phyloP scores from a whole-genome alignment of 2,329 filamentous ascomycete genomes.

The Proliferodiscus dingleyae region DNA sequence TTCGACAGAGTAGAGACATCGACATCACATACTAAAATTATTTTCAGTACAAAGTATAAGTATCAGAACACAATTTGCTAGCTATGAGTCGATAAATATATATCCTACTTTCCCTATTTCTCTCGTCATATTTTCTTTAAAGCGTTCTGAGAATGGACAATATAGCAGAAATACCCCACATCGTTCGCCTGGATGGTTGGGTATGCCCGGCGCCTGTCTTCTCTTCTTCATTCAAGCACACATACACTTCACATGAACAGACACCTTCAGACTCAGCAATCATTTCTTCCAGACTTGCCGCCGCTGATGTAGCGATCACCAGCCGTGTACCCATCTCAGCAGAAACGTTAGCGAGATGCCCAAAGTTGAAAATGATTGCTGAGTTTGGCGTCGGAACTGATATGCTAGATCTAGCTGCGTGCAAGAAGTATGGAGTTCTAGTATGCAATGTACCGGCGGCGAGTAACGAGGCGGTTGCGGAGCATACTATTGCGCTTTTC shows the following conservation, averaged over 20 bases:
- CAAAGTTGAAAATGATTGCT: slow-evolving; percentile 32
- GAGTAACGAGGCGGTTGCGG: slow-evolving; percentile 34
- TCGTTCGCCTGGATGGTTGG: slow-evolving; percentile 23
- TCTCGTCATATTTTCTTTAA: background rate
- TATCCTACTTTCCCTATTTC: too few species aligned
- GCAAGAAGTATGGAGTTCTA: slow-evolving; percentile 29
- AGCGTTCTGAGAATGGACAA: background rate
- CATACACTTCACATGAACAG: slow-evolving; percentile 15
- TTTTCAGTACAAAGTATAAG: too few species aligned
- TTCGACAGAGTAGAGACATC: too few species aligned
- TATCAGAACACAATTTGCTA: too few species aligned
- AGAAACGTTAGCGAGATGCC: slow-evolving; percentile 26
- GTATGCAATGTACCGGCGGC: slow-evolving; percentile 36
- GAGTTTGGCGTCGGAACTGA: slow-evolving; percentile 36
- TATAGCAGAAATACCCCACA: slow-evolving; percentile 2
- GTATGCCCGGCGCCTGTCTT: slow-evolving; percentile 15
- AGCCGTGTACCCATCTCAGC: slow-evolving; percentile 31
- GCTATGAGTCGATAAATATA: too few species aligned
- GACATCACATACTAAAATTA: too few species aligned
- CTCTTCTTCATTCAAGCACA: slow-evolving; percentile 17
- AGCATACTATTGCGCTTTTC: slow-evolving; percentile 27
- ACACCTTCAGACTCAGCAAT: slow-evolving; percentile 14
- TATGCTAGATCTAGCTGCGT: slow-evolving; percentile 34
- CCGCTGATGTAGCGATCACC: slow-evolving; percentile 35
- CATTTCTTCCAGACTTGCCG: slow-evolving; percentile 29